Conservation (phyloP, 2,329 filamentous ascomycete species). For the Rosellinia necatrix region DNA sequence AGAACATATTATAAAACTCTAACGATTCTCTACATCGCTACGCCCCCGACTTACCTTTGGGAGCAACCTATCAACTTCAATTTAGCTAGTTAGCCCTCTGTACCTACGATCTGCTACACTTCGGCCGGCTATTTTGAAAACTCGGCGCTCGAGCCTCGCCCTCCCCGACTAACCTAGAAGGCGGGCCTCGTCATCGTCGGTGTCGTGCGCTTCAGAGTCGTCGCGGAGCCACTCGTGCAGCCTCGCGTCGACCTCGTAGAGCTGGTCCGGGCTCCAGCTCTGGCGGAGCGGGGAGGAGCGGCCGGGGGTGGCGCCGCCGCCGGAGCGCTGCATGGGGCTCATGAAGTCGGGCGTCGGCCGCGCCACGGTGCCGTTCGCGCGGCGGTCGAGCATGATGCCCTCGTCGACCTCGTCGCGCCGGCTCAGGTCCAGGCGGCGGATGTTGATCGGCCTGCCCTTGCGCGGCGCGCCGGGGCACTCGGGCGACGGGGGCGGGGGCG, state of each 20-base stretch:
- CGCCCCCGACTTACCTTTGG: neutral
- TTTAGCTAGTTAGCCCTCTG: no score
- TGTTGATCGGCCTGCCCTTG: neutral
- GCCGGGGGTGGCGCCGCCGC: neutral
- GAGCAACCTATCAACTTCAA: no score
- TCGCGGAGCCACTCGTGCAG: no score
- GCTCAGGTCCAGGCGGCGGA: neutral
- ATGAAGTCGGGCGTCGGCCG: no score
- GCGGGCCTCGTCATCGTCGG: neutral
- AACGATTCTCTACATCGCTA: neutral
- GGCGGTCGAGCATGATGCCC: conserved; percentile 10
- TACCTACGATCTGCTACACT: no score
- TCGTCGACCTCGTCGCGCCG: neutral
- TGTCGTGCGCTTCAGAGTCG: no score
- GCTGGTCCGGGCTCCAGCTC: conserved; percentile 20
- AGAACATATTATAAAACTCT: no score
- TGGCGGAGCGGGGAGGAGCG: conserved; percentile 15
- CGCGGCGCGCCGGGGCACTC: conserved; percentile 14
- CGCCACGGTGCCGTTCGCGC: neutral
- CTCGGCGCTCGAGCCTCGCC: no score
- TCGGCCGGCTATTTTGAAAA: no score
- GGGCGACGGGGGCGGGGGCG: neutral
- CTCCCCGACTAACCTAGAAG: no score
- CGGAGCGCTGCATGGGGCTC: neutral
- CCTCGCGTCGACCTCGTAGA: conserved; percentile 1